Evolutionary conservation across 2,329 filamentous ascomycete species (phyloP).

Genomic region (Metarhizium humberi): DNA sequence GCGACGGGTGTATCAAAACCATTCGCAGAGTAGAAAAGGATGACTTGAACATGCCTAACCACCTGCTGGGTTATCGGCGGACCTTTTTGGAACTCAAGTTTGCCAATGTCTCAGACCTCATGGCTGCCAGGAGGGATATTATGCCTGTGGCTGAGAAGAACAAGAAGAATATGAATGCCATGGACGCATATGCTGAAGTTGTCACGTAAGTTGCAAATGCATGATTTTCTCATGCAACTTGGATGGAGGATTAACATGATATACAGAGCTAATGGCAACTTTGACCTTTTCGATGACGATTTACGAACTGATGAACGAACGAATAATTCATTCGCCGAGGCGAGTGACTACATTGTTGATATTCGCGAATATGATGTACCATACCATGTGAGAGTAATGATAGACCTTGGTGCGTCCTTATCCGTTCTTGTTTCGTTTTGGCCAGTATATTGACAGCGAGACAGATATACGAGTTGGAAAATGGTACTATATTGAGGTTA

Average conservation of each 20-base stretch:
- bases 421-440: background rate
- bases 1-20: conserved; percentile 73
- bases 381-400: conserved; percentile 97
- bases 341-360: conserved; percentile 96
- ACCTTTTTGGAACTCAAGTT: conserved; percentile 85
- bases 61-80: conserved; percentile 80
- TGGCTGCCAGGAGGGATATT: conserved; percentile 76
- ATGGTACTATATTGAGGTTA: conserved; percentile 94
- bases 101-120: conserved; percentile 74
- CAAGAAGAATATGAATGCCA: conserved; percentile 88
- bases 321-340: conserved; percentile 69
- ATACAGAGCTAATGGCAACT: conserved; percentile 62
- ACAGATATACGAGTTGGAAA: conserved; percentile 88
- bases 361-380: conserved; percentile 99
- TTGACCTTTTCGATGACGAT: conserved; percentile 95
- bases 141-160: conserved; percentile 93
- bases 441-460: conserved; percentile 12
- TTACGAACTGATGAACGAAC: conserved; percentile 69
- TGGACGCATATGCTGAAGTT: conserved; percentile 98
- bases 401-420: conserved; percentile 62
- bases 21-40: conserved; percentile 79
- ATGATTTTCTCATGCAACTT: background rate
- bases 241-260: conserved; percentile 9
- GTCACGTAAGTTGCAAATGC: conserved; percentile 54
- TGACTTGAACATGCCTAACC: conserved; percentile 90